Percentiles rank a stretch among this genome's conserved stretches.
These are phyloP conservation scores for Hanseniaspora sp. DNA, from an alignment of 1,139 yeast species.

Conservation along the genomic window DNA sequence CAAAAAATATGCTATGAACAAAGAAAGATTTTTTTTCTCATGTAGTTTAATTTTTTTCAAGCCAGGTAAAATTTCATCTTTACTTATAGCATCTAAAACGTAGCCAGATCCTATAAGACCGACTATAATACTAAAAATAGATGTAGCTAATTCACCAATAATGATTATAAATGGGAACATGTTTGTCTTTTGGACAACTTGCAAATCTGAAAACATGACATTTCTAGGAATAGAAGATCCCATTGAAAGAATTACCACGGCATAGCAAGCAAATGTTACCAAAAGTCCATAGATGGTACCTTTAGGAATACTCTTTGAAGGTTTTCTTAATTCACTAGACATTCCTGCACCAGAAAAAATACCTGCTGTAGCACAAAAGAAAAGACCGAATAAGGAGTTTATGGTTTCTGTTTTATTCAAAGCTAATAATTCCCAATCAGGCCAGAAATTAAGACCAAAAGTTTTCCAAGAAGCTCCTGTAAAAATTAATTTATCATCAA, in stretches of 20 bases:
- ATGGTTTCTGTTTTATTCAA: constrained; percentile 58
- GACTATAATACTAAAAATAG: constrained; percentile 82
- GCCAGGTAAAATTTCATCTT: constrained; percentile 76
- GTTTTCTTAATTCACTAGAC: constrained; percentile 87
- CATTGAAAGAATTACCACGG: constrained; percentile 64
- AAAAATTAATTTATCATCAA: constrained; percentile 41
- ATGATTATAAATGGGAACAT: constrained; percentile 58
- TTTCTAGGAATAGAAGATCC: constrained; percentile 73
- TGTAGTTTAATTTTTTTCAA: constrained; percentile 25
- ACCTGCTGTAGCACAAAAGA: constrained; percentile 97
- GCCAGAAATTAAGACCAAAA: constrained; percentile 53
- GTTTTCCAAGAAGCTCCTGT: constrained; percentile 67
- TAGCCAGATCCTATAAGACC: constrained; percentile 94
- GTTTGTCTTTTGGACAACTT: constrained; percentile 72
- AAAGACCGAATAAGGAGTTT: constrained; percentile 78
- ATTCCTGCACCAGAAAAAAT: constrained; percentile 97
- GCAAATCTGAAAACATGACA: constrained; percentile 63
- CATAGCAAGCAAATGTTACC: constrained; percentile 63
- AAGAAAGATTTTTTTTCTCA: constrained; percentile 20
- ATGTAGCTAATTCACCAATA: constrained; percentile 82
- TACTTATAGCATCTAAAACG: constrained; percentile 78
- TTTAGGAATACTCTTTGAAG: constrained; percentile 77
- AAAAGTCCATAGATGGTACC: constrained; percentile 79
- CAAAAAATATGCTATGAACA: constrained; percentile 66
- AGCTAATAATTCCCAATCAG: constrained; percentile 76